phyloP scores from a whole-genome alignment of 345 rosid genomes.

The Diplotaxis tenuifolia region DNA sequence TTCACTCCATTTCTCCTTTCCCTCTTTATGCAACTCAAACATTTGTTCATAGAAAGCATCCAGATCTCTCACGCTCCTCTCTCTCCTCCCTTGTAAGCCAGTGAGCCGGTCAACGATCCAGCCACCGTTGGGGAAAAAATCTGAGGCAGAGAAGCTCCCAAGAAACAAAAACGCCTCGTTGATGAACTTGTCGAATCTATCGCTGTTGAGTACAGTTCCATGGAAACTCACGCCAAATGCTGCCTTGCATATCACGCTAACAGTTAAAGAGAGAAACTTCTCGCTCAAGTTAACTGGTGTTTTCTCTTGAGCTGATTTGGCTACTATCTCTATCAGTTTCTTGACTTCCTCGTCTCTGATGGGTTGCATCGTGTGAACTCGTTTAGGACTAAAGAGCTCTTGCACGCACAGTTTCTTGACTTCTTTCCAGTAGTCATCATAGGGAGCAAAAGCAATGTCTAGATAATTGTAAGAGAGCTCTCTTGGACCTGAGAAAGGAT shows the following conservation, averaged over 20 bases:
- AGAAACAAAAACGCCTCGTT: constrained; percentile 35
- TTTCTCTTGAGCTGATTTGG: constrained; percentile 10
- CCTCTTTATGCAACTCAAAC: constrained; percentile 44
- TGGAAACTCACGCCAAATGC: constrained; percentile 50
- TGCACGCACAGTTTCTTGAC: constrained; percentile 38
- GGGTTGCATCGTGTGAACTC: constrained; percentile 39
- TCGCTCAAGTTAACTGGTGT: constrained; percentile 33
- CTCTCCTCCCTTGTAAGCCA: constrained; percentile 36
- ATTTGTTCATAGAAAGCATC: constrained; percentile 45
- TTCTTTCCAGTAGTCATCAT: constrained; percentile 46
- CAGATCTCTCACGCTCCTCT: constrained; percentile 34
- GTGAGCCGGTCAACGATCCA: constrained; percentile 46
- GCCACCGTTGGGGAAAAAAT: constrained; percentile 45
- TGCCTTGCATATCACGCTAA: constrained; percentile 37
- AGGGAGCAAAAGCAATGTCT: constrained; percentile 51
- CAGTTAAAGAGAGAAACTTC: constrained; percentile 28
- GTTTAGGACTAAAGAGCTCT: constrained; percentile 40
- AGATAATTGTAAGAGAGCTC: constrained; percentile 46
- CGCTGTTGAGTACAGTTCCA: constrained; percentile 26
- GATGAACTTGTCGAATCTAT: constrained; percentile 31
- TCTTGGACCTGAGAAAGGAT: constrained; percentile 19
- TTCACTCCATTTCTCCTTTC: constrained; percentile 21
- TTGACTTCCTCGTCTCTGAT: constrained; percentile 46
- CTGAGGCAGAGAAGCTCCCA: constrained; percentile 41
- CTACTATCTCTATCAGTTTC: constrained; percentile 34